Evolutionary conservation across 257 asterid genomes (phyloP).

Genomic region (Petunia axillaris): DNA sequence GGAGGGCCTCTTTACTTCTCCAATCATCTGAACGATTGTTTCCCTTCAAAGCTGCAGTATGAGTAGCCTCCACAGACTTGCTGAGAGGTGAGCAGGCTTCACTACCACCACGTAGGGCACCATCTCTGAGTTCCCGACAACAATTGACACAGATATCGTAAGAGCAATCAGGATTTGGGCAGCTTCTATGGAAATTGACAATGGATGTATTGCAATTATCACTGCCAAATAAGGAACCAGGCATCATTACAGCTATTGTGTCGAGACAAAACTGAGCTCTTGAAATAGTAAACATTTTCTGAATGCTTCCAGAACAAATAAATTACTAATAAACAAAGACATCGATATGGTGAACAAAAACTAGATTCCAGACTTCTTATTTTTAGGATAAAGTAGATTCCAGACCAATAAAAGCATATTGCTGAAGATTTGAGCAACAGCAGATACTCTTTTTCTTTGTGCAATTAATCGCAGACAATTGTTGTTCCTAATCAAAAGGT

Average conservation of each 20-base stretch:
- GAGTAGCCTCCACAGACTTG: constrained; percentile 27
- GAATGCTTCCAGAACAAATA: constrained; percentile 17
- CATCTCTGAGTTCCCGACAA: constrained; percentile 70
- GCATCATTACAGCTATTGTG: constrained; percentile 31
- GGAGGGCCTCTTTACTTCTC: constrained; percentile 32
- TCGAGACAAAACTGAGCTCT: constrained; percentile 22
- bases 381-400: not conserved
- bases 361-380: not conserved
- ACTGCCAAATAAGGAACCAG: constrained; percentile 48
- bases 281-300: constrained; percentile 22
- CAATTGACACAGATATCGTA: constrained; percentile 76
- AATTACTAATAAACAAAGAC: not conserved
- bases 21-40: constrained; percentile 27
- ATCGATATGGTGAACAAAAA: not conserved
- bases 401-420: not conserved
- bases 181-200: constrained; percentile 75
- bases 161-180: constrained; percentile 61
- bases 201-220: constrained; percentile 83
- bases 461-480: not conserved
- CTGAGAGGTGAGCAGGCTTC: constrained; percentile 32
- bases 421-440: not conserved
- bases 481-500: constrained; percentile 14
- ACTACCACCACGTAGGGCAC: constrained; percentile 49
- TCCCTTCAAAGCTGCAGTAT: constrained; percentile 23
- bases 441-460: not conserved